Percentiles rank a stretch among this genome's conserved stretches.
phyloP scores from a whole-genome alignment of 441 rosid species.

The Corymbia citriodora region DNA sequence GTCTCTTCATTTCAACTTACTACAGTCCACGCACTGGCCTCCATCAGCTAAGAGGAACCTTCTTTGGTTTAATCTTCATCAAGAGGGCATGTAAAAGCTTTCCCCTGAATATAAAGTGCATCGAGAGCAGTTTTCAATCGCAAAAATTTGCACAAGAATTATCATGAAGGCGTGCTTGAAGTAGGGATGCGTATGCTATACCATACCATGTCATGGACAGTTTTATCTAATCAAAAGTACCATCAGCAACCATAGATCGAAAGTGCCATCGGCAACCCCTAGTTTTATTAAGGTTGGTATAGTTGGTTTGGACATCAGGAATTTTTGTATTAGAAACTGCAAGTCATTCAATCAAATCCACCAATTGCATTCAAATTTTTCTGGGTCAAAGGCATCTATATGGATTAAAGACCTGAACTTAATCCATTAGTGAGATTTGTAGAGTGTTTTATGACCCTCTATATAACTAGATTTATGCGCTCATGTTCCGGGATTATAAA shows the following conservation, averaged over 20 bases:
- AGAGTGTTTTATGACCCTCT: background rate
- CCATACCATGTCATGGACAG: background rate
- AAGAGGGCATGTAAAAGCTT: background rate
- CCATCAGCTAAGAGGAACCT: background rate
- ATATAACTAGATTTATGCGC: background rate
- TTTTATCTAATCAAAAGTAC: background rate
- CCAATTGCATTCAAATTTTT: background rate
- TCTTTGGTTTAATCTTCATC: background rate
- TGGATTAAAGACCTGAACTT: background rate
- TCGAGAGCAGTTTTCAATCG: background rate
- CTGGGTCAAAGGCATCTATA: rapidly evolving
- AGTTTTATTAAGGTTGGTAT: background rate
- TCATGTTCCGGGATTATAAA: background rate
- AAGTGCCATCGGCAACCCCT: background rate
- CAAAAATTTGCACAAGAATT: background rate
- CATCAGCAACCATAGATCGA: background rate
- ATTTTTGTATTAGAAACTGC: background rate
- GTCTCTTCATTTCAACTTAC: background rate
- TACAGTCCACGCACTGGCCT: background rate
- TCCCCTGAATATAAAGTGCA: background rate
- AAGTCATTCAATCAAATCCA: background rate
- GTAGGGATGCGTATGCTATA: background rate
- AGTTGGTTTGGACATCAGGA: background rate
- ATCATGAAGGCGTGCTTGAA: background rate
- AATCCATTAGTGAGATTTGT: background rate